Percentiles rank a stretch among this genome's conserved stretches.
Evolutionary conservation across 371 early-diverging fungal genomes (phyloP).

Genomic region (Umbelopsis sp.): DNA sequence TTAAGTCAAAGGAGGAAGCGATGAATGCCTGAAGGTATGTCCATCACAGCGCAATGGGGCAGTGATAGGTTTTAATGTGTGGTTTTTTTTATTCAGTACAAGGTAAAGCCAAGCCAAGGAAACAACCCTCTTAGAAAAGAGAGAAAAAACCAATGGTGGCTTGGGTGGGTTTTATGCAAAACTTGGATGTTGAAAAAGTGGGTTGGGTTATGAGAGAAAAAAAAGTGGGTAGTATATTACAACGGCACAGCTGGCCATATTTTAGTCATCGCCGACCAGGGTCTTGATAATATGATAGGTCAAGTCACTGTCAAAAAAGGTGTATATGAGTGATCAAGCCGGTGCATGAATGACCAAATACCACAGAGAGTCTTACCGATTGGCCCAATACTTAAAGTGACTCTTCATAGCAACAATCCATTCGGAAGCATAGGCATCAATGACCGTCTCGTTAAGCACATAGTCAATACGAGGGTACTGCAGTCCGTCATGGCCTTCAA

Average conservation of each 20-base stretch:
- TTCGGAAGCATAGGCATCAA: conserved; percentile 54
- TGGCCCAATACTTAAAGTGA: conserved; percentile 59
- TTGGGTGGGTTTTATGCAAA: no score
- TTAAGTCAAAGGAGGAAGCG: no score
- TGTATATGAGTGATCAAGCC: no score
- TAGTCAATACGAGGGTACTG: conserved; percentile 42
- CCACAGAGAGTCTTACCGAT: conserved; percentile 30
- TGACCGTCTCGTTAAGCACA: conserved; percentile 47
- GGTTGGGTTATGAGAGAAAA: background rate
- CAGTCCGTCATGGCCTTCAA: conserved; percentile 24
- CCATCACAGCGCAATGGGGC: no score
- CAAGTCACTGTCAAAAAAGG: conserved; percentile 18
- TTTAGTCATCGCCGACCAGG: background rate
- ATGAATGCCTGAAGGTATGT: no score
- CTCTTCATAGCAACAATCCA: conserved; percentile 54
- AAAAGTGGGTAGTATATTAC: no score
- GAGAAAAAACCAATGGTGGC: no score
- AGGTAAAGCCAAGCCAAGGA: no score
- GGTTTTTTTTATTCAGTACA: no score
- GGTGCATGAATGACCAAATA: background rate
- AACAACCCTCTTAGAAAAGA: no score
- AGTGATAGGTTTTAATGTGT: no score
- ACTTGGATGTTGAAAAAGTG: background rate
- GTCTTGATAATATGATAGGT: conserved; percentile 23
- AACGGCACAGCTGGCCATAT: no score